Evolutionary conservation across 1,139 yeast species (phyloP).

Genomic region (Candida pseudoviswanathii): DNA sequence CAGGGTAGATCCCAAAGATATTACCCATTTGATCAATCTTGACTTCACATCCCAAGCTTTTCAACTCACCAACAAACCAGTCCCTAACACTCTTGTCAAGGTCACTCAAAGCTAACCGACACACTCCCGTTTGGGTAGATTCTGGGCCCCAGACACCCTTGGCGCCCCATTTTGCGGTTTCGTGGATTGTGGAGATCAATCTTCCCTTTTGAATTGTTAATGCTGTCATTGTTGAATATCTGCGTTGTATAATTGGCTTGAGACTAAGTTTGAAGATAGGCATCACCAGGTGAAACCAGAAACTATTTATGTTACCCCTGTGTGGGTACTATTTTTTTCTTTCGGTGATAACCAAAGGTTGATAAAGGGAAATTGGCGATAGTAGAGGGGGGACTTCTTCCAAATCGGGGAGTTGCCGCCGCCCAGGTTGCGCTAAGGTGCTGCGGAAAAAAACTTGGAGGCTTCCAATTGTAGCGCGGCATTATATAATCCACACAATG

Average conservation of each 20-base stretch:
- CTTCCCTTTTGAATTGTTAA: conserved; percentile 17
- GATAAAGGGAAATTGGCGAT: not conserved
- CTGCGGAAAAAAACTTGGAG: not conserved
- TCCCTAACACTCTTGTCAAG: conserved; percentile 66
- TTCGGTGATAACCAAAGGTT: not conserved
- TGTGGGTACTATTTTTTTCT: not conserved
- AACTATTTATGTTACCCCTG: not conserved
- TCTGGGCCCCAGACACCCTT: conserved; percentile 63
- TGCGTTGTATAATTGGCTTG: not conserved
- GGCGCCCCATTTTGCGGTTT: conserved; percentile 65
- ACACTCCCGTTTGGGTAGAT: conserved; percentile 59
- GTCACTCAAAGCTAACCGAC: conserved; percentile 62
- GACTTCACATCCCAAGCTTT: conserved; percentile 56
- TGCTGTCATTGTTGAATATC: not conserved
- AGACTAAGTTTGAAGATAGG: not conserved
- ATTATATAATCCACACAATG: too few relatives aligned
- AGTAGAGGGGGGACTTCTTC: not conserved
- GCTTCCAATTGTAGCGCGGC: too few relatives aligned
- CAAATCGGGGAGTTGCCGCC: not conserved
- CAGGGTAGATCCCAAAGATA: conserved; percentile 66
- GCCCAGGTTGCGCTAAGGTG: not conserved
- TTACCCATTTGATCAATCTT: conserved; percentile 66
- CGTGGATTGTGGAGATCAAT: conserved; percentile 52
- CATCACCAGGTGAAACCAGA: not conserved
- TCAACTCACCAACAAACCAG: conserved; percentile 62